These are phyloP conservation scores for Bolboschoenus planiculmis DNA, from an alignment of 176 grass and related monocot genomes.

Conservation along the genomic window DNA sequence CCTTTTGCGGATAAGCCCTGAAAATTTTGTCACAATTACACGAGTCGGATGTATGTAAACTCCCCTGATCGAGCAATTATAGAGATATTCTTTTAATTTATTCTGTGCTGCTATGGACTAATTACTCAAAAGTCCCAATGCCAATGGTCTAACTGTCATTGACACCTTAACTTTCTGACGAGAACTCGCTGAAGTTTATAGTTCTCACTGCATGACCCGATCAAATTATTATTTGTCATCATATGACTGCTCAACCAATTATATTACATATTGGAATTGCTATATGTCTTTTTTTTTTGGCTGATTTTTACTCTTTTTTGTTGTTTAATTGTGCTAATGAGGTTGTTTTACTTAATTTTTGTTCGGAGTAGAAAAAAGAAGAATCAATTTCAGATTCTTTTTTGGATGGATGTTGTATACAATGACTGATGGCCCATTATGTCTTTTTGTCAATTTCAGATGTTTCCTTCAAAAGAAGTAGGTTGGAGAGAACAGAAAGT, in stretches of 20 bases:
- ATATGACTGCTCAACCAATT: not conserved
- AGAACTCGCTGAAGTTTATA: not conserved
- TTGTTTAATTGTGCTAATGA: too few relatives aligned
- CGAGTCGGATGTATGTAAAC: not conserved
- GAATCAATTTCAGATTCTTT: not conserved
- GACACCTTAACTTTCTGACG: not conserved
- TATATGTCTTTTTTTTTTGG: too few relatives aligned
- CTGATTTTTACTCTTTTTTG: too few relatives aligned
- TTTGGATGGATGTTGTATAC: not conserved
- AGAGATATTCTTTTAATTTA: not conserved
- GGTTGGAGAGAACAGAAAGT: slow-evolving; percentile 51
- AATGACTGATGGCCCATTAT: slow-evolving; percentile 19
- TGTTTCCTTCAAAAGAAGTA: slow-evolving; percentile 73
- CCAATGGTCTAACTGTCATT: not conserved
- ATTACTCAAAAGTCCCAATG: not conserved
- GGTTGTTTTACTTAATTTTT: not conserved
- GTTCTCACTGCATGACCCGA: not conserved
- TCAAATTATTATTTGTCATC: not conserved
- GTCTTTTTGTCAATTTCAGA: slow-evolving; percentile 46
- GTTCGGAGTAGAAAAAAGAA: slow-evolving; percentile 1
- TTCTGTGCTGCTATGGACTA: not conserved
- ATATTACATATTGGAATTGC: not conserved
- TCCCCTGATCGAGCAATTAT: not conserved
- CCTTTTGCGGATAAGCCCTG: not conserved
- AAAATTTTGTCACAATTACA: not conserved